Base-by-base conservation (phyloP, 2,329 filamentous ascomycete genomes). In the Fusarium floridanum region DNA sequence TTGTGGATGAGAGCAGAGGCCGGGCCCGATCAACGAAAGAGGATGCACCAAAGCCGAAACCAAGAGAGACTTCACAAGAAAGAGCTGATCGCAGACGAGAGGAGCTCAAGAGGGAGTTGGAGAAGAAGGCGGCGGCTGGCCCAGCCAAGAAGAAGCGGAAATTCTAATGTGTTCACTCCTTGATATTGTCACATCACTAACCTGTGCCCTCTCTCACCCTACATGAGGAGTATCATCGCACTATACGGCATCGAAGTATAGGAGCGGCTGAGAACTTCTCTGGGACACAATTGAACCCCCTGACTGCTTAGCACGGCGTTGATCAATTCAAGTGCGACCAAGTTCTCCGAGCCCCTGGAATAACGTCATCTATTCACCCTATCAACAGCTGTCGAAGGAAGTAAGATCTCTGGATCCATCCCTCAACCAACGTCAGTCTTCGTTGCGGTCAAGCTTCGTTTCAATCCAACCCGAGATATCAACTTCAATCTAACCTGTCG, bases 71-170 rank as follows among this genome's bases (percentile, higher is more conserved):
- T 0, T 85, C 85, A 4, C 81, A 83, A 71, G 85, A 88, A 61
- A 80, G 84, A 29, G 87, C 88, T 4, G 85, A 88, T 67, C 82
- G 86, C 39, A 87, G 85, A 69, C 83, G 88, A 60, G 83, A 85
- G n/a, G 87, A 90, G 73, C 79, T 89, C 32, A 85, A 87, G 65
- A 83, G 81, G 66, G 86, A 90, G 39, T 79, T 89, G 16, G 85
- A 89, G 72, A 85, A 79, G 68, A 88, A 87, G 76, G 84, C 84
- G 4, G 83, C 86, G 0, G 85, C 84, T 20, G 86, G 85, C 1
- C 89, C 89, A 6, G 83, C 82, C 8, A 88, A 86, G 79, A 91
- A 91, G 83, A 90, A 89, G 81, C 83, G 89, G 50, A 87, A 84
- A 61, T 90, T 90, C 70, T 91, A 78, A 34, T 12, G 22, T 39